Percentiles rank a stretch among this genome's conserved stretches.
phyloP scores from a whole-genome alignment of 805 yeast genomes.

The Pachysolen tannophilus region DNA sequence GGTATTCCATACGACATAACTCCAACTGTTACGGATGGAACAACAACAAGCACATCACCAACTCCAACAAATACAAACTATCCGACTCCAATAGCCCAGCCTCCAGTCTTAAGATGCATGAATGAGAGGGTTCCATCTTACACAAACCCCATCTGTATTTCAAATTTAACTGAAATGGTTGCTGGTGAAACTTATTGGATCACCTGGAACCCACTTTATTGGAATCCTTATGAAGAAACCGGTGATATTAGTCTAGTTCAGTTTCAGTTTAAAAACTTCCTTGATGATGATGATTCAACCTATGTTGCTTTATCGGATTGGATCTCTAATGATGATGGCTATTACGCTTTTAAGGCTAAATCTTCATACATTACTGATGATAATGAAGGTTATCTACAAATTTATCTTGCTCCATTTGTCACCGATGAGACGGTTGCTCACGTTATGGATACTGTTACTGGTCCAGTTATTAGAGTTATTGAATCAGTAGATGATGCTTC shows the following conservation, averaged over 20 bases:
- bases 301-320: constrained; percentile 27
- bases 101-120: constrained; percentile 37
- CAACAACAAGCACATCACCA: constrained; percentile 32
- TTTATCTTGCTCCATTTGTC: constrained; percentile 30
- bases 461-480: constrained; percentile 32
- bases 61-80: constrained; percentile 26
- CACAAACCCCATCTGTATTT: constrained; percentile 33
- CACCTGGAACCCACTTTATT: constrained; percentile 40
- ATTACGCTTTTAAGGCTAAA: constrained; percentile 26
- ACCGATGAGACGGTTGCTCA: constrained; percentile 25
- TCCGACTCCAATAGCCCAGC: constrained; percentile 29
- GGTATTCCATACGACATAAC: constrained; percentile 36
- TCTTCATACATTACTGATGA: constrained; percentile 18
- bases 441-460: constrained; percentile 28
- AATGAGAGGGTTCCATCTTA: constrained; percentile 30
- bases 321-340: constrained; percentile 30
- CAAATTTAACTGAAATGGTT: constrained; percentile 33
- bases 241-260: constrained; percentile 27
- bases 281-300: constrained; percentile 21
- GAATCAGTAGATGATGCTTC: constrained; percentile 21
- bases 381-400: constrained; percentile 27
- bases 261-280: constrained; percentile 26
- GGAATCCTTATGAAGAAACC: constrained; percentile 26
- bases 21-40: constrained; percentile 27
- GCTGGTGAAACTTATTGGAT: constrained; percentile 41